phyloP scores from a whole-genome alignment of 495 filamentous ascomycete genomes.

The Hypoxylon perforatum region DNA sequence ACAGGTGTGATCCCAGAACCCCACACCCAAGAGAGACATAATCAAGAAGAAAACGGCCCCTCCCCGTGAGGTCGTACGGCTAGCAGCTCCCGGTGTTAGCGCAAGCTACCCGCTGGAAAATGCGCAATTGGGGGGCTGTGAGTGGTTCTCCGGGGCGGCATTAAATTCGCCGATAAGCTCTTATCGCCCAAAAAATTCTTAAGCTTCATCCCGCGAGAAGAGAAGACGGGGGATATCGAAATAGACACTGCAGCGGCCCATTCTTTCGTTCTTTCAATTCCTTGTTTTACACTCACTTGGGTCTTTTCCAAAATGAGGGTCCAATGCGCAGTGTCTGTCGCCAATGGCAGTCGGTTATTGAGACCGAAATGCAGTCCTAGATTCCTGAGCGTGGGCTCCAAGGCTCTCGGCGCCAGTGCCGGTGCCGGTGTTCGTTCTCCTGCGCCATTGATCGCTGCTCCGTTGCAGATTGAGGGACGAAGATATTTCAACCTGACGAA shows the following conservation, averaged over 20 bases:
- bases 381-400: slow-evolving; percentile 44
- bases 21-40: too few relatives aligned
- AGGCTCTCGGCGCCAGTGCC: slow-evolving; percentile 9
- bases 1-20: too few relatives aligned
- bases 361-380: slow-evolving; percentile 46
- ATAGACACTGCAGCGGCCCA: slow-evolving; percentile 19
- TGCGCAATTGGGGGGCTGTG: slow-evolving; percentile 5
- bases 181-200: slow-evolving; percentile 52
- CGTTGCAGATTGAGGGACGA: slow-evolving; percentile 42
- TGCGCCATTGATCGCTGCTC: slow-evolving; percentile 41
- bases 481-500: slow-evolving; percentile 46
- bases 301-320: slow-evolving; percentile 54
- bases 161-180: slow-evolving; percentile 33
- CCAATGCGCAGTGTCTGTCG: slow-evolving; percentile 54
- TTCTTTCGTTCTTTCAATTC: slow-evolving; percentile 35
- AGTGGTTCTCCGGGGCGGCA: slow-evolving; percentile 25
- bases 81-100: too few relatives aligned
- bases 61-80: too few relatives aligned
- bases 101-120: too few relatives aligned
- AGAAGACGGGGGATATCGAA: not conserved
- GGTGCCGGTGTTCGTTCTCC: slow-evolving; percentile 26
- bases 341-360: slow-evolving; percentile 52
- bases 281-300: slow-evolving; percentile 32
- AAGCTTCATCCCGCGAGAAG: slow-evolving; percentile 17
- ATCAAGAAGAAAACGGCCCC: too few relatives aligned